These are phyloP conservation scores for Talaromyces sp. DNA, from an alignment of 2,329 filamentous ascomycete species.

Conservation along the genomic window DNA sequence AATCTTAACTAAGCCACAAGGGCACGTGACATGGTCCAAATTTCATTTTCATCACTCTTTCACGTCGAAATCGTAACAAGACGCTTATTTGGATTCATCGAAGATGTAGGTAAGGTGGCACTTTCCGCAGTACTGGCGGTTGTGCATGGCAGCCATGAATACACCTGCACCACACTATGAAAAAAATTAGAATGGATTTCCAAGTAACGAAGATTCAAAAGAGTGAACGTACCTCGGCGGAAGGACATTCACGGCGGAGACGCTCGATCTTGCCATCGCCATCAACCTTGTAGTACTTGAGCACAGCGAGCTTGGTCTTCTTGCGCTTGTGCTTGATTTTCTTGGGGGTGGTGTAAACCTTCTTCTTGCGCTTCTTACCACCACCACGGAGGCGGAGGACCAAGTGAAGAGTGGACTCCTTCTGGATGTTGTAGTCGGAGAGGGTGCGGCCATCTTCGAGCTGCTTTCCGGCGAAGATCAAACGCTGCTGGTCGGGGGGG, in stretches of 20 bases:
- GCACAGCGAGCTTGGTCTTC: slow-evolving; percentile 99
- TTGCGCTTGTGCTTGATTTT: slow-evolving; percentile 99
- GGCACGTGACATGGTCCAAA: slow-evolving; percentile 6
- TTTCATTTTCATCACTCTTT: slow-evolving; percentile 9
- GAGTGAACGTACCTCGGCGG: slow-evolving; percentile 67
- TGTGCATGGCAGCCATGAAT: slow-evolving; percentile 99
- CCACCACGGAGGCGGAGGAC: slow-evolving; percentile 98
- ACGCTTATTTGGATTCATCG: slow-evolving; percentile 59
- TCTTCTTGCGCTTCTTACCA: slow-evolving; percentile 99
- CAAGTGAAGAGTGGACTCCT: slow-evolving; percentile 97
- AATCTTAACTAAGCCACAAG: slow-evolving; percentile 15
- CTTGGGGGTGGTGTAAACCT: slow-evolving; percentile 99
- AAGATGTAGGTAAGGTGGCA: slow-evolving; percentile 71
- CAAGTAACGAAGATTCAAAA: not conserved
- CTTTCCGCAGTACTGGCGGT: slow-evolving; percentile 91
- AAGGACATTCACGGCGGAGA: slow-evolving; percentile 94
- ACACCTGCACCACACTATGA: slow-evolving; percentile 96
- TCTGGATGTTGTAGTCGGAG: slow-evolving; percentile 99
- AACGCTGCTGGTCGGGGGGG: slow-evolving; percentile 96
- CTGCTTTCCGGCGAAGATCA: slow-evolving; percentile 99
- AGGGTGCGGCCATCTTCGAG: slow-evolving; percentile 99
- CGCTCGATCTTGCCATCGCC: slow-evolving; percentile 99
- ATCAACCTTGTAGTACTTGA: slow-evolving; percentile 99
- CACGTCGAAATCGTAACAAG: slow-evolving; percentile 13
- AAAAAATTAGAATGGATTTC: slow-evolving; percentile 21